Conservation (phyloP, 139 green algal genomes). For the Chlorella ohadii region DNA sequence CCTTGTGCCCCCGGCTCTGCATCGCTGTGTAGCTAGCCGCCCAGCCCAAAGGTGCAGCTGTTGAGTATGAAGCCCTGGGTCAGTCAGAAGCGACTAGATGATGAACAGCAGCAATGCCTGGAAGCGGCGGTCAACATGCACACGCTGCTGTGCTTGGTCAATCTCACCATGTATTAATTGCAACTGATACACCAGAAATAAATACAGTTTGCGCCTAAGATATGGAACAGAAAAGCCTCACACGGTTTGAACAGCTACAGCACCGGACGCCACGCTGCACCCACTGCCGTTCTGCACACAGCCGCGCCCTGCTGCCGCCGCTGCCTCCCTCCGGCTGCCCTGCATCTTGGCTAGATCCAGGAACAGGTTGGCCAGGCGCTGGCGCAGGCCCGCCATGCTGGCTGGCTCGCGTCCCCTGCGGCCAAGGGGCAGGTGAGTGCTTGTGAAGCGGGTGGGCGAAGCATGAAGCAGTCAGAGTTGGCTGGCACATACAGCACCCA, state of each 20-base stretch:
- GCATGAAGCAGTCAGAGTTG: no score
- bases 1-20: neutral
- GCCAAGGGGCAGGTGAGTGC: neutral
- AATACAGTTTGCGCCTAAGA: no score
- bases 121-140: no score
- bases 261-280: no score
- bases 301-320: conserved; percentile 18
- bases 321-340: conserved; percentile 63
- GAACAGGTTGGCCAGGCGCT: conserved; percentile 78
- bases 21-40: neutral
- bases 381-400: conserved; percentile 79
- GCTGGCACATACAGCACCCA: no score
- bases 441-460: no score
- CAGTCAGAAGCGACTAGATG: neutral
- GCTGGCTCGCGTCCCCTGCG: conserved; percentile 62
- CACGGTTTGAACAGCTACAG: neutral
- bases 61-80: neutral
- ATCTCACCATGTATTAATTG: no score
- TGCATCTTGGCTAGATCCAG: conserved; percentile 83
- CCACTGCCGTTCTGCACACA: neutral
- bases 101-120: no score
- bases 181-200: no score
- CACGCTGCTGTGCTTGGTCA: no score
- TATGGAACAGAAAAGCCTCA: no score
- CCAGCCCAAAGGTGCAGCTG: no score